phyloP scores from a whole-genome alignment of 2,329 filamentous ascomycete genomes.

The Alternaria rosae region DNA sequence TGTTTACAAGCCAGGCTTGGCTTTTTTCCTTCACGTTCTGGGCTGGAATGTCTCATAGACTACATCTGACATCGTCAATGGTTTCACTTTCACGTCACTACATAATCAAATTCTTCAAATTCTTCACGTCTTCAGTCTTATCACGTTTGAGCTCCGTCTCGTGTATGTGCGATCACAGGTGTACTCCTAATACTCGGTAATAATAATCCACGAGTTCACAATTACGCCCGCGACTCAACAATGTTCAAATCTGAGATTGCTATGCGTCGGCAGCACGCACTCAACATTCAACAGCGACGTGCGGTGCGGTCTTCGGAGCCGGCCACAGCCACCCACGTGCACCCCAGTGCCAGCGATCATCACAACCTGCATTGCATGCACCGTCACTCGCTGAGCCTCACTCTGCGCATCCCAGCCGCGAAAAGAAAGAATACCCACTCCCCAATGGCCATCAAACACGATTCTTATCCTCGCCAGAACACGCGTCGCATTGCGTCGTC shows the following conservation, averaged over 20 bases:
- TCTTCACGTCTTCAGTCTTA: not conserved
- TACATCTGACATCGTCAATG: slow-evolving; percentile 5
- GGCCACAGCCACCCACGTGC: not conserved
- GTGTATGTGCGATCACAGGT: not conserved
- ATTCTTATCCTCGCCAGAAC: not conserved
- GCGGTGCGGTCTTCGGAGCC: slow-evolving; percentile 1
- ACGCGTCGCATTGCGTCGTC: slow-evolving; percentile 3
- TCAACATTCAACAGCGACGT: not conserved
- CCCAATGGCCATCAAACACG: not conserved
- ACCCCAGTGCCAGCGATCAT: not conserved
- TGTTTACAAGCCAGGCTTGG: slow-evolving; percentile 12
- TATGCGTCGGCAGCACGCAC: not conserved
- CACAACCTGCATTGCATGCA: not conserved
- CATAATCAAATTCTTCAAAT: not conserved
- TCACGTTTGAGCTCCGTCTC: not conserved
- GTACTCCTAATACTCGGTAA: not conserved
- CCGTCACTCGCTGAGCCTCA: not conserved
- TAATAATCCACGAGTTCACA: not conserved
- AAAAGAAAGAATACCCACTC: not conserved
- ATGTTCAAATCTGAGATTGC: not conserved
- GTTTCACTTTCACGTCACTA: not conserved
- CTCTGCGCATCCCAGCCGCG: not conserved
- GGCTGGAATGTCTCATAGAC: slow-evolving; percentile 7
- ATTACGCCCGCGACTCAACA: not conserved
- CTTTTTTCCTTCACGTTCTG: slow-evolving; percentile 4